Conservation (phyloP, 2,329 filamentous ascomycete genomes). For the Cercospora zeina region DNA sequence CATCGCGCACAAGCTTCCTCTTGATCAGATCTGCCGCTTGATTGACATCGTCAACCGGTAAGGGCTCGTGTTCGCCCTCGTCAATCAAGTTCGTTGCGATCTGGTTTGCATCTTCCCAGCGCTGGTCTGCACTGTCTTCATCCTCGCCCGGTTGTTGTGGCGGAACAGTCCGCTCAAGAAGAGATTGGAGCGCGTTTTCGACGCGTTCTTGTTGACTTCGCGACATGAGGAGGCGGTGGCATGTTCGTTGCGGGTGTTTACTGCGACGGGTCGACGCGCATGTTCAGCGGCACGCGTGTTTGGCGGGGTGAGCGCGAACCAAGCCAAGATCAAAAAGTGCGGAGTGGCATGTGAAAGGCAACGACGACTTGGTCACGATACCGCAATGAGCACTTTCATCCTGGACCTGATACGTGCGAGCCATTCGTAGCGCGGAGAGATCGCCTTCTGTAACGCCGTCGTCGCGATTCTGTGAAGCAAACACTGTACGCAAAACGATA, state of each 20-base stretch:
- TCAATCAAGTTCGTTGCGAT: conserved; percentile 52
- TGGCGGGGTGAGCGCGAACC: neutral
- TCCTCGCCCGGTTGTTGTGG: conserved; percentile 62
- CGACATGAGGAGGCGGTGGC: conserved; percentile 14
- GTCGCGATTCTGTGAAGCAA: conserved; percentile 43
- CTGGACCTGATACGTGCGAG: conserved; percentile 77
- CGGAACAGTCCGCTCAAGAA: conserved; percentile 74
- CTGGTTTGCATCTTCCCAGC: conserved; percentile 63
- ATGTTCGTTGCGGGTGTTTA: conserved; percentile 10
- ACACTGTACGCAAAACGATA: neutral
- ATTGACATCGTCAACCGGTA: conserved; percentile 68
- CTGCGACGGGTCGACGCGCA: conserved; percentile 10
- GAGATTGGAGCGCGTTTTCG: conserved; percentile 73
- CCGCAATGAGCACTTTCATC: conserved; percentile 60
- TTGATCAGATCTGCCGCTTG: conserved; percentile 93
- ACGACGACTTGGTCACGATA: neutral
- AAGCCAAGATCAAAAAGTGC: conserved; percentile 2
- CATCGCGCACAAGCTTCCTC: conserved; percentile 75
- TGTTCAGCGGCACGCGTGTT: conserved; percentile 14
- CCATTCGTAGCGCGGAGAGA: conserved; percentile 69
- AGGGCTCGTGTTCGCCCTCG: conserved; percentile 53
- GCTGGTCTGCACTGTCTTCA: conserved; percentile 66
- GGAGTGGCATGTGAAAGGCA: conserved; percentile 11
- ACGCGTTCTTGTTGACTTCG: conserved; percentile 57
- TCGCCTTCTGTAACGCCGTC: conserved; percentile 37